phyloP scores from a whole-genome alignment of 352 stramenopile genomes.

The Globisporangium recalcitrans region DNA sequence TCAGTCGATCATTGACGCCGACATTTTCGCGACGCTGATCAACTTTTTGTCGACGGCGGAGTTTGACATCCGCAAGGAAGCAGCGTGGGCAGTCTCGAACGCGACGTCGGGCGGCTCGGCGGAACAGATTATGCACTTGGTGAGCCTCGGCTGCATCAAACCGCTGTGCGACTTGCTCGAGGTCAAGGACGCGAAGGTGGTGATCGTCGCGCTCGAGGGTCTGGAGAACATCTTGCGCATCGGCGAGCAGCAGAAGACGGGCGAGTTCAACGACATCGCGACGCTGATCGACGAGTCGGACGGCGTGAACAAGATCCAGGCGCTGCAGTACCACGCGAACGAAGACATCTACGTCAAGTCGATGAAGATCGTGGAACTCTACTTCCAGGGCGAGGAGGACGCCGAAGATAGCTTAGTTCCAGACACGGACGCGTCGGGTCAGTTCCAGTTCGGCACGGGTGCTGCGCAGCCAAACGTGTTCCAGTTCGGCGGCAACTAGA shows the following conservation, averaged over 20 bases:
- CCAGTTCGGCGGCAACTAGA: conserved; percentile 80
- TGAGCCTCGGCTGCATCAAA: conserved; percentile 94
- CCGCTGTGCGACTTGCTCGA: conserved; percentile 96
- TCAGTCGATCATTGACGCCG: conserved; percentile 95
- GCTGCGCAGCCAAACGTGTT: conserved; percentile 72
- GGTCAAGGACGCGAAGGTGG: conserved; percentile 97
- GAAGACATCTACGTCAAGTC: conserved; percentile 93
- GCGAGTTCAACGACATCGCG: conserved; percentile 92
- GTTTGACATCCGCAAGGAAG: conserved; percentile 93
- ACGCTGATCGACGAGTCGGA: conserved; percentile 95
- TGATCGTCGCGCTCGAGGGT: conserved; percentile 97
- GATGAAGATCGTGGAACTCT: conserved; percentile 96
- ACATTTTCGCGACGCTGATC: conserved; percentile 97
- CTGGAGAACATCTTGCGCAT: conserved; percentile 99
- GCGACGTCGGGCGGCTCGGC: conserved; percentile 88
- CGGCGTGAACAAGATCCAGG: conserved; percentile 97
- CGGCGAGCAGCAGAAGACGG: conserved; percentile 58
- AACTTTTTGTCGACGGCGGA: conserved; percentile 94
- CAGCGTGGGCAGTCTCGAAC: conserved; percentile 82
- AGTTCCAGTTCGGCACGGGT: conserved; percentile 74
- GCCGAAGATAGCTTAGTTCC: conserved; percentile 86
- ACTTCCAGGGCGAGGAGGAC: conserved; percentile 98
- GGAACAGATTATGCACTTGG: conserved; percentile 96
- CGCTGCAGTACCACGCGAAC: conserved; percentile 97
- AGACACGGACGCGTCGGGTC: conserved; percentile 62